Evolutionary conservation across 345 rosid genomes (phyloP), one percentile per base, ranked within the genome.

Genomic region (Populus pruinosa): DNA sequence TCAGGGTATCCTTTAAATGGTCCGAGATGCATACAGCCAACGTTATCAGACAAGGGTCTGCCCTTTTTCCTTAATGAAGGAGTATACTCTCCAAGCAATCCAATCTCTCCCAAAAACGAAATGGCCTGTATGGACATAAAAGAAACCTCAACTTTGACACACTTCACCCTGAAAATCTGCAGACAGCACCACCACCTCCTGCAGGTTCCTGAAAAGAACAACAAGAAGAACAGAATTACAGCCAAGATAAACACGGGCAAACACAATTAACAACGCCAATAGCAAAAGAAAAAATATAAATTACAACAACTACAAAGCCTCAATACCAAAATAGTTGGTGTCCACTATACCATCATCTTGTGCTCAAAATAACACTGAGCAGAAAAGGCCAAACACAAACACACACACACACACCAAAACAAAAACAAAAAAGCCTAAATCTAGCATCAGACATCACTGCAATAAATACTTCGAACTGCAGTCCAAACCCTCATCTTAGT

Each of bases 111-210:
- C 84, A 89, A 76, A 88, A 83, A 87, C 76, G 81, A 84, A 63
- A 87, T 82, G 79, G 92, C 91, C 84, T 84, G 89, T 83, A 87
- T 91, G 88, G 98, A 93, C 98, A 94, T 93, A 95, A 93, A 93
- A 95, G 85, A 90, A 69, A 84, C 80, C 86, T 89, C 95, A 77
- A 87, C 85, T 81, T 73, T 82, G 67, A 83, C 74, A 63, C 38
- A 69, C 87, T 89, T 90, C 94, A 90, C 86, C 84, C 82, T 86
- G 82, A 72, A 76, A 67, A 83, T 56, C 86, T 81, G 81, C 87
- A 63, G 44, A 39, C 56, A 76, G 77, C 41, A 84, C 97, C 86
- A 90, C 83, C 61, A 70, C 3, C 71, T 83, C 86, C 80, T 89
- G 92, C 79, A 89, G 82, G 80, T 81, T 84, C 83, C 85, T 87